Evolutionary conservation across 148 eudicot genomes (phyloP), one percentile per base, ranked within the genome.

Genomic region (Vaccinium darrowii): DNA sequence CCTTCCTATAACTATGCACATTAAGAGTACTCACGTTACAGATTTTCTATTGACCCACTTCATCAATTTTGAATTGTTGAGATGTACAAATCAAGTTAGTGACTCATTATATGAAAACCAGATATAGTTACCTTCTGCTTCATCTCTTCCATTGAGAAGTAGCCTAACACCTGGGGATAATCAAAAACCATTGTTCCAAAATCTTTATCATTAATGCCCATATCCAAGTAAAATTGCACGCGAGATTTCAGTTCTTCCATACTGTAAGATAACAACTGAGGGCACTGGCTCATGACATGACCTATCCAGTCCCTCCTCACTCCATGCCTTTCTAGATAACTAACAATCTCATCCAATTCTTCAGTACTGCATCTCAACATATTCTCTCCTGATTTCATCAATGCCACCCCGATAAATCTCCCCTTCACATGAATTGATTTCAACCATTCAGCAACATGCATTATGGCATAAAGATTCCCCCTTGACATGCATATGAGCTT

Each of bases 121-220:
- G 53, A 78, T 9, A 53, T 30, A 53, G 52, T 8, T 92, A 96
- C 99, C 98, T 96, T 94, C 84, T 88, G 88, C 83, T 91, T 92
- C 99, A 96, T 96, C 86, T 96, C 97, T 63, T 96, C 99, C 77
- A 95, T 87, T 33, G 91, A 84, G 83, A 90, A 90, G 88, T 83
- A 95, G 47, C 99, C 99, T 74, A 96, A 92, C 77, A 93, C 97
- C 86, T 90, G 93, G 60, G 99, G 98, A 83, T 83, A 96, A 86
- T 96, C 98, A 83, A 91, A 96, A 62, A 96, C 95, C 99, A 96
- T 96, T 8, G 99, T 96, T 54, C 99, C 99, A 86, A 96, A 96
- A 87, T 96, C 99, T 82, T 93, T 90, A 80, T 89, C 91, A 78
- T 88, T 91, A 93, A 96, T 94, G 52, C 99, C 98, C 99, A 96